phyloP scores from a whole-genome alignment of 768 basidiomycete species.

The Amanita polypyramis region DNA sequence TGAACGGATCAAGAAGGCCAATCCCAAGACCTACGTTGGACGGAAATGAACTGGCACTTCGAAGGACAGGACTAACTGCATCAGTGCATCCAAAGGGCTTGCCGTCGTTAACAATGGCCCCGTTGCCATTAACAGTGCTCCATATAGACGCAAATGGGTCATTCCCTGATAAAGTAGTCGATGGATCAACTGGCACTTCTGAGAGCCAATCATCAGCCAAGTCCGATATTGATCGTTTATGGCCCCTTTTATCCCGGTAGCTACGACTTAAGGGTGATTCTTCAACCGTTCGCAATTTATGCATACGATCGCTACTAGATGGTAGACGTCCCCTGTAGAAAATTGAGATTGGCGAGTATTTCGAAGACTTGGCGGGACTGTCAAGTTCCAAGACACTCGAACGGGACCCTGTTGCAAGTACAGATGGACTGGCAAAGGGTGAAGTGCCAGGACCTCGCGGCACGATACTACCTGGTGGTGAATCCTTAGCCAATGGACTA shows the following conservation, averaged over 20 bases:
- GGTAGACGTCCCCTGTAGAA: slow-evolving; percentile 26
- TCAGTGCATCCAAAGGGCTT: slow-evolving; percentile 22
- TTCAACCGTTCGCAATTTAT: slow-evolving; percentile 19
- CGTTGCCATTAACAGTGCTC: slow-evolving; percentile 15
- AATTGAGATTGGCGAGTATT: slow-evolving; percentile 26
- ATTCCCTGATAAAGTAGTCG: slow-evolving; percentile 16
- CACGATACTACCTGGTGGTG: slow-evolving; percentile 18
- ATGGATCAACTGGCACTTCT: slow-evolving; percentile 17
- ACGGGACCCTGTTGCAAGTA: slow-evolving; percentile 13
- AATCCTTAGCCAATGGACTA: slow-evolving; percentile 34
- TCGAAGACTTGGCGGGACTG: slow-evolving; percentile 22
- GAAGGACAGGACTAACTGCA: slow-evolving; percentile 46
- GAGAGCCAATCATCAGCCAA: slow-evolving; percentile 33
- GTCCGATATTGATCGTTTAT: slow-evolving; percentile 23
- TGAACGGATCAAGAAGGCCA: slow-evolving; percentile 48
- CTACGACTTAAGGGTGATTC: slow-evolving; percentile 39
- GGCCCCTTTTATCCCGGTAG: slow-evolving; percentile 13
- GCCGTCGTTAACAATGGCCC: not conserved
- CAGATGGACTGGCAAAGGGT: slow-evolving; percentile 20
- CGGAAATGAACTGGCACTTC: slow-evolving; percentile 22
- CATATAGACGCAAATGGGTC: slow-evolving; percentile 41
- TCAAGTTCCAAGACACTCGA: slow-evolving; percentile 16
- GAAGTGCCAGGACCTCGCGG: slow-evolving; percentile 24
- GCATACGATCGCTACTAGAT: slow-evolving; percentile 19
- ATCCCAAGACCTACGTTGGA: slow-evolving; percentile 35